phyloP scores from a whole-genome alignment of 2,329 filamentous ascomycete species.

The Microdochium bolleyi region DNA sequence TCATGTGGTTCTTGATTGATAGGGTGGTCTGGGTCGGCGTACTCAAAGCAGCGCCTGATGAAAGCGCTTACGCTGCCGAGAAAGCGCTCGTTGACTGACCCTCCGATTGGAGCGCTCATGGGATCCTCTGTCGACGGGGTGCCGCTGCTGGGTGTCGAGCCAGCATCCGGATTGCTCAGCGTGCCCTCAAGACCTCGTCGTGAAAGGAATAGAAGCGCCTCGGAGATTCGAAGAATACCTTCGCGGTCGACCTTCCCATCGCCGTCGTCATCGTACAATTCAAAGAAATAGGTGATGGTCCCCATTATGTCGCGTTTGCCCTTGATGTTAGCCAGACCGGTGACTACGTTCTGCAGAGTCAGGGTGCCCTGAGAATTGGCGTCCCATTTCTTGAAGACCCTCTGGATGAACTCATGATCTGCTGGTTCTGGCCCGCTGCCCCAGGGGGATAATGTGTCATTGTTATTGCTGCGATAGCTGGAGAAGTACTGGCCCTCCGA shows the following conservation, averaged over 20 bases:
- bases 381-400: constrained; percentile 86
- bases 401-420: constrained; percentile 88
- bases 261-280: constrained; percentile 87
- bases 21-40: constrained; percentile 85
- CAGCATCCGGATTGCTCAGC: constrained; percentile 57
- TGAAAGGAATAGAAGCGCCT: constrained; percentile 87
- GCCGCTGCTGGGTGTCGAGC: constrained; percentile 39
- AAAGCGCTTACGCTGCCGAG: constrained; percentile 91
- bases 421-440: constrained; percentile 59
- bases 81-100: constrained; percentile 76
- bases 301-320: constrained; percentile 95
- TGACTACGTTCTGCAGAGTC: constrained; percentile 85
- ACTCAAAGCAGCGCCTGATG: constrained; percentile 94
- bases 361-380: constrained; percentile 67
- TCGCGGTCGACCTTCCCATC: constrained; percentile 92
- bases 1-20: constrained; percentile 37
- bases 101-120: constrained; percentile 34
- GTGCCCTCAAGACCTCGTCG: constrained; percentile 75
- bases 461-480: constrained; percentile 40
- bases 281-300: constrained; percentile 95
- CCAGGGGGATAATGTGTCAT: constrained; percentile 40
- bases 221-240: constrained; percentile 89
- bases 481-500: constrained; percentile 52
- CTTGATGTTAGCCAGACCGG: constrained; percentile 83
- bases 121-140: constrained; percentile 24